Evolutionary conservation across 73 alveolate genomes (phyloP), one percentile per base, ranked within the genome.

Genomic region (Stentor roeselii): DNA sequence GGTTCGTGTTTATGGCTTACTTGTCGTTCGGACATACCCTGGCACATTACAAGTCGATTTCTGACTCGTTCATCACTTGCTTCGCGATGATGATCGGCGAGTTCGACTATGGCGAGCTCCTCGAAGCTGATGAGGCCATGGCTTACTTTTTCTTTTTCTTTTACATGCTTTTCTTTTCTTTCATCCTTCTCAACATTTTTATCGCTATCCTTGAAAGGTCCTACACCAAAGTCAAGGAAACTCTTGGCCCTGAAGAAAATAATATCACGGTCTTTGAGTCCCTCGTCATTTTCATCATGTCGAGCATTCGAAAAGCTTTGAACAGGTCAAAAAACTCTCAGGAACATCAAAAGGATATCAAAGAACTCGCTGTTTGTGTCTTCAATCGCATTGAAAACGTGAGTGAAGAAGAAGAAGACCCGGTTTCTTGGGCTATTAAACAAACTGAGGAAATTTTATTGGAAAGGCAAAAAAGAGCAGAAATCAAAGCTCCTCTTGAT

Each of bases 1-100:
- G 96, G 0, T 91, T 91, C 78, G 94, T 88, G 3, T 87, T 89
- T 14, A 75, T 91, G 88, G 92, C 93, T 3, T 84, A 88, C 78
- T 39, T 91, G 21, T 75, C 90, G 40, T 91, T 91, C 60, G 96
- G 96, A 3, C 87, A 86, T 21, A 58, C 75, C 3, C 31, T 88
- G 41, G 15, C 27, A 42, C 87, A 86, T 6, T 91, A 67, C 61
- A 36, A 78, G 0, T 39, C 91, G 15, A 60, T 91, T 40, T 89
- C 88, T 21, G 67, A 35, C 21, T 84, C 96, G 3, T 59, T 89
- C 27, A 87, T 86, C 37, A 83, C 59, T 31, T 88, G 92, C 83
- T 91, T 91, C 77, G 87, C 89, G n/a, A 91, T 91, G 31, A 91
- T 91, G 30, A 87, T 91, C 31, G 96, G 96, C 39, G 93, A 89